These are phyloP conservation scores for Diplosphaera chodatii DNA, from an alignment of 139 green algal species.

Conservation along the genomic window DNA sequence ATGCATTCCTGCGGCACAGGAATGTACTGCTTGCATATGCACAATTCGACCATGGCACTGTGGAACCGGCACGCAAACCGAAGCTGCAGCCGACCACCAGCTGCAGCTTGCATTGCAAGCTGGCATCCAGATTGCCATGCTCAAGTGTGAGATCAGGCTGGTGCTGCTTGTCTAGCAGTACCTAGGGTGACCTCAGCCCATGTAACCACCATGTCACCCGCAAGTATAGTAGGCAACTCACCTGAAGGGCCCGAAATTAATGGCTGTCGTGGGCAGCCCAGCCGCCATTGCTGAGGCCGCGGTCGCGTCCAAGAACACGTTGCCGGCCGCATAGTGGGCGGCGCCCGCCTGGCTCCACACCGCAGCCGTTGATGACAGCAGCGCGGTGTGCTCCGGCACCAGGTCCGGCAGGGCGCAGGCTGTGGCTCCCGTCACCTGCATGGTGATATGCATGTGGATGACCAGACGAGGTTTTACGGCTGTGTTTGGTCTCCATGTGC, in stretches of 20 bases:
- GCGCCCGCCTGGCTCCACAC: constrained; percentile 32
- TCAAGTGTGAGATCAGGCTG: too few relatives aligned
- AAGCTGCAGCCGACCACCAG: too few relatives aligned
- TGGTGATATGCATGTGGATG: too few relatives aligned
- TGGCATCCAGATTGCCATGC: too few relatives aligned
- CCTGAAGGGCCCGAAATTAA: constrained; percentile 11
- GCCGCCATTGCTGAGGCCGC: background rate
- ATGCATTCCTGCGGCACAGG: too few relatives aligned
- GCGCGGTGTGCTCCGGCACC: background rate
- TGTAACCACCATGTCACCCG: background rate
- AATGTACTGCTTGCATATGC: too few relatives aligned
- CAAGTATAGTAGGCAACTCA: background rate
- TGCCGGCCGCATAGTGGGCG: constrained; percentile 29
- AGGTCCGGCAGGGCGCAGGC: background rate
- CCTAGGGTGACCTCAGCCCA: background rate
- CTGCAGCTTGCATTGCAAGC: too few relatives aligned
- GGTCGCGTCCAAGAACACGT: constrained; percentile 18
- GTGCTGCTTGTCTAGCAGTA: too few relatives aligned
- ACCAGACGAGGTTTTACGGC: background rate
- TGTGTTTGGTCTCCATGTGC: too few relatives aligned
- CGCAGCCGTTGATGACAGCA: constrained; percentile 29
- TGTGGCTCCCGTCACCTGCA: background rate
- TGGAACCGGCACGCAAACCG: too few relatives aligned
- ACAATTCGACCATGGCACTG: too few relatives aligned
- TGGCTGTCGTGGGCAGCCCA: background rate